phyloP scores from a whole-genome alignment of 257 asterid species.

The Solanum habrochaites region DNA sequence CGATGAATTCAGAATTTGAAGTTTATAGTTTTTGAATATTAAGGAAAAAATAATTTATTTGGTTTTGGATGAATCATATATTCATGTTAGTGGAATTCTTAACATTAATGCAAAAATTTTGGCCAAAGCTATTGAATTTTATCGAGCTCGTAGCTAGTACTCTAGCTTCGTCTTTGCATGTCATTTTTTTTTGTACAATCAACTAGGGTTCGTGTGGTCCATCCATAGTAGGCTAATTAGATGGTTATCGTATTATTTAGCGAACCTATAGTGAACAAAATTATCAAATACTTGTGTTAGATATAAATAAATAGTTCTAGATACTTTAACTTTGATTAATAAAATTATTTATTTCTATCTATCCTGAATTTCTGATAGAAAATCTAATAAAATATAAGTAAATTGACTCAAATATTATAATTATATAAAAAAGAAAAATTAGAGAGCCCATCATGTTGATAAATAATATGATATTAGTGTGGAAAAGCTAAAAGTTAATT shows the following conservation, averaged over 20 bases:
- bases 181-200: neutral
- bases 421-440: neutral
- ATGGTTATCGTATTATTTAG: fast-evolving
- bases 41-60: neutral
- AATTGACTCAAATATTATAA: neutral
- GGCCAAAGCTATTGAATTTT: neutral
- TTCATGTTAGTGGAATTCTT: neutral
- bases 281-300: fast-evolving
- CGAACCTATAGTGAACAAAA: neutral
- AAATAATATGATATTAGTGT: neutral
- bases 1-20: neutral
- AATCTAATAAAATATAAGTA: neutral
- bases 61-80: neutral
- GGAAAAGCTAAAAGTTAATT: neutral
- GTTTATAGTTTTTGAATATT: neutral
- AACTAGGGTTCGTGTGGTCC: neutral
- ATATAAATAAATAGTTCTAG: neutral
- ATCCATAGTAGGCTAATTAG: neutral
- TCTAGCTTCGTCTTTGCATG: neutral
- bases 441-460: neutral
- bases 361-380: neutral
- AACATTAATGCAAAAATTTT: neutral
- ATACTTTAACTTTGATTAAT: neutral
- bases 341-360: neutral
- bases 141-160: fast-evolving